A percentile compares a stretch with the other conserved stretches of the same genome.
phyloP scores from a whole-genome alignment of 495 filamentous ascomycete species.

The Annulohypoxylon bovei region DNA sequence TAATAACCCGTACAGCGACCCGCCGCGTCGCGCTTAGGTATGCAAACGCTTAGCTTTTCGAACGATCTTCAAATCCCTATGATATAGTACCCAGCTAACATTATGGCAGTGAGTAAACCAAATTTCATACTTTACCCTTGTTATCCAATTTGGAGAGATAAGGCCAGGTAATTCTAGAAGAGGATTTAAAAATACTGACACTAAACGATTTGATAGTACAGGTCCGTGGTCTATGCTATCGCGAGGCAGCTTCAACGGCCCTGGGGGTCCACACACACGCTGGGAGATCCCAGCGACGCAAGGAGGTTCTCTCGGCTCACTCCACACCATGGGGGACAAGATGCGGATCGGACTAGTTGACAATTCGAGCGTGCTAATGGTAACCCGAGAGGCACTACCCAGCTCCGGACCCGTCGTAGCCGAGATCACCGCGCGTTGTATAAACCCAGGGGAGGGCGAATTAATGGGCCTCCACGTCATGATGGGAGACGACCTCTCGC shows the following conservation, averaged over 20 bases:
- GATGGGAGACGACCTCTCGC: constrained; percentile 48
- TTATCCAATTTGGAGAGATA: no score
- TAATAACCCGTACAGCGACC: constrained; percentile 53
- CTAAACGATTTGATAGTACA: no score
- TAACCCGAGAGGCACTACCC: constrained; percentile 48
- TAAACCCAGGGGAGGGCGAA: constrained; percentile 42
- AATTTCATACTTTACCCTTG: no score
- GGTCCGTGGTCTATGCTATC: constrained; percentile 55
- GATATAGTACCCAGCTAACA: no score
- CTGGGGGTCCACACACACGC: constrained; percentile 55
- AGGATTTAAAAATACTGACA: no score
- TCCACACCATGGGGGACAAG: constrained; percentile 56
- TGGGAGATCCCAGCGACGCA: constrained; percentile 53
- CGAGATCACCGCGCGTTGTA: constrained; percentile 50
- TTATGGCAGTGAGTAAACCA: no score
- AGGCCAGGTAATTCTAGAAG: no score
- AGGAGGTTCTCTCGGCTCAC: constrained; percentile 51
- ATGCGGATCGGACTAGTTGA: constrained; percentile 50
- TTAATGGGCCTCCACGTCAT: constrained; percentile 52
- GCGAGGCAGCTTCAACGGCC: constrained; percentile 55
- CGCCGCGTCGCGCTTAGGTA: constrained; percentile 52
- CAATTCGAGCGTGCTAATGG: constrained; percentile 44
- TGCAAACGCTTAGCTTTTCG: no score
- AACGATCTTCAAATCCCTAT: no score
- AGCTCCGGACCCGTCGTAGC: constrained; percentile 51